Evolutionary conservation across 345 rosid species (phyloP).

Genomic region (Bruguiera gymnorhiza): DNA sequence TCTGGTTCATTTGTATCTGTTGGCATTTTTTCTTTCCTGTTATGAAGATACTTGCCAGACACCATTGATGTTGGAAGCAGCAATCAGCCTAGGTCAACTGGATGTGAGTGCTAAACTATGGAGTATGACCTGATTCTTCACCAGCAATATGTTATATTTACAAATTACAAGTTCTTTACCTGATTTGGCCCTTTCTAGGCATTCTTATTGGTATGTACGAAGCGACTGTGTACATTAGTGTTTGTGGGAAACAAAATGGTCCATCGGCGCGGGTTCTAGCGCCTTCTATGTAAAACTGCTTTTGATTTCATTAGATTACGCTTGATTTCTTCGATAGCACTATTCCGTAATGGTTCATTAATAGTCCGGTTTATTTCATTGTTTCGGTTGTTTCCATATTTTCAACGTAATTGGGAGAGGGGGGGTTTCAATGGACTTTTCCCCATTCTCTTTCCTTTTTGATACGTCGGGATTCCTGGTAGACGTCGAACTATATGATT

Average conservation of each 20-base stretch:
- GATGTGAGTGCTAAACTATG: slow-evolving; percentile 50
- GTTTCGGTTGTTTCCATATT: background rate
- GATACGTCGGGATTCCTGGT: no score
- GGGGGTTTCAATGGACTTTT: no score
- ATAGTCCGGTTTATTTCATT: background rate
- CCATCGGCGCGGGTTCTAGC: slow-evolving; percentile 11
- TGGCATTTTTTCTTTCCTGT: slow-evolving; percentile 11
- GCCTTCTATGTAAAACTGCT: slow-evolving; percentile 13
- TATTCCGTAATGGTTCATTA: background rate
- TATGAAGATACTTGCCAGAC: slow-evolving; percentile 60
- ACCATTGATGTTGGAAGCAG: slow-evolving; percentile 61
- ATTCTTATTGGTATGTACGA: slow-evolving; percentile 20
- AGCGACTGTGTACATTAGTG: slow-evolving; percentile 41
- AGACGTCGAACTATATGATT: no score
- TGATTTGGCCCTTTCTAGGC: slow-evolving; percentile 23
- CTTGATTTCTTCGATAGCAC: slow-evolving; percentile 9
- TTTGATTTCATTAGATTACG: slow-evolving; percentile 14
- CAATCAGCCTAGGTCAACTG: slow-evolving; percentile 54
- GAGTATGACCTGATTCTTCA: slow-evolving; percentile 12
- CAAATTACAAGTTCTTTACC: slow-evolving; percentile 13
- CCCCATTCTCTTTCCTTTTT: no score
- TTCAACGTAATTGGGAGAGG: background rate
- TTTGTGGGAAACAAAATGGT: slow-evolving; percentile 22
- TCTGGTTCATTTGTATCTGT: background rate
- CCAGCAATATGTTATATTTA: slow-evolving; percentile 16